phyloP scores from a whole-genome alignment of 768 basidiomycete species.

The Phlebiopsis gigantea region DNA sequence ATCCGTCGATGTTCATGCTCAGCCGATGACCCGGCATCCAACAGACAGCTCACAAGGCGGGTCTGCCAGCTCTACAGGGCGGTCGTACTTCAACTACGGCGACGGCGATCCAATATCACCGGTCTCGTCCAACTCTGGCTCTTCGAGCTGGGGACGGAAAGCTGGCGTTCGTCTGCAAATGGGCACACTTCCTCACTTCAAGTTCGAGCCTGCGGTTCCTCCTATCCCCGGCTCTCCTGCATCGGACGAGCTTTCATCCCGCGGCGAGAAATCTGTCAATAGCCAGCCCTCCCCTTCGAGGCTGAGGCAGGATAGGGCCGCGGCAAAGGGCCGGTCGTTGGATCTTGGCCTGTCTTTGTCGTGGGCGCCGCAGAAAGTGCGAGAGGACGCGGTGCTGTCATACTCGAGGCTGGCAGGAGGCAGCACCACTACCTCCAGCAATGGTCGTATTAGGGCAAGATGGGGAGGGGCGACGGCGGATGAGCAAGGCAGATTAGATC shows the following conservation, averaged over 20 bases:
- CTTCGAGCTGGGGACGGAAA: constrained; percentile 54
- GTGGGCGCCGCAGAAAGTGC: constrained; percentile 67
- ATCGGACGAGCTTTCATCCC: constrained; percentile 14
- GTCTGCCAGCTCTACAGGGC: not conserved
- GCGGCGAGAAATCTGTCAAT: not conserved
- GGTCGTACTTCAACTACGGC: constrained; percentile 6
- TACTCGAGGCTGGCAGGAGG: constrained; percentile 12
- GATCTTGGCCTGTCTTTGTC: constrained; percentile 65
- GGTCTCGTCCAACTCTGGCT: constrained; percentile 20
- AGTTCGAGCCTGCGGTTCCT: constrained; percentile 65
- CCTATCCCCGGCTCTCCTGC: constrained; percentile 30
- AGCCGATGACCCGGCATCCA: constrained; percentile 4
- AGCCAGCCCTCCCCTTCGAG: constrained; percentile 10
- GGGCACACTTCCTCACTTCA: constrained; percentile 54
- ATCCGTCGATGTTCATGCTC: constrained; percentile 1
- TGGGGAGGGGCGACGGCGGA: constrained; percentile 19
- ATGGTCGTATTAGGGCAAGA: constrained; percentile 14
- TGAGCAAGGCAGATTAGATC: constrained; percentile 26
- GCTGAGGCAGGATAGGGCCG: constrained; percentile 16
- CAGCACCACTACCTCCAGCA: constrained; percentile 3
- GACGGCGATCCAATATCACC: constrained; percentile 17
- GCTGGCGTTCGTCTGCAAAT: constrained; percentile 34
- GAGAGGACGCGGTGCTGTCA: constrained; percentile 57
- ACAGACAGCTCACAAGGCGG: constrained; percentile 6
- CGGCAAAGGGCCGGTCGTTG: constrained; percentile 60